These are phyloP conservation scores for Solanum etuberosum DNA, from an alignment of 257 asterid genomes.

Conservation along the genomic window DNA sequence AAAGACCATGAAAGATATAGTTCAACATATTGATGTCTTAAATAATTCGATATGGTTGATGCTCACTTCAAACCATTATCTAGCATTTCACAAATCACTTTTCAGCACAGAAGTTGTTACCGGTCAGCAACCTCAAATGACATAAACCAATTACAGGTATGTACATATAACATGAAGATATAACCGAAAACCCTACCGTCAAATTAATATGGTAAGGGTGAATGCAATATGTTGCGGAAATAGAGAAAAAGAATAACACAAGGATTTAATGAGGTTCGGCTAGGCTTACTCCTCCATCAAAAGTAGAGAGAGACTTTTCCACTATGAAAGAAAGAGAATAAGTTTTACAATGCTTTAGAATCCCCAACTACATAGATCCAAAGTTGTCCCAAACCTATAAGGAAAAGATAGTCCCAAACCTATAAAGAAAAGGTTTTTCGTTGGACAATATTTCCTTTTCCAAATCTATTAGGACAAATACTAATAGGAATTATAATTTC, in stretches of 20 bases:
- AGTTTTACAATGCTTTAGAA: background rate
- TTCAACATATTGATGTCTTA: background rate
- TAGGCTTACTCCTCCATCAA: background rate
- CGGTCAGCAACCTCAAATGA: background rate
- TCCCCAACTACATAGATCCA: background rate
- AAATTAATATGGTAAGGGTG: background rate
- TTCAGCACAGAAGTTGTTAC: background rate
- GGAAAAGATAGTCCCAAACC: background rate
- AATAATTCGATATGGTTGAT: background rate
- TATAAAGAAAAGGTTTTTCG: no score
- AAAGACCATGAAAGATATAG: background rate
- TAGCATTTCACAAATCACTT: background rate
- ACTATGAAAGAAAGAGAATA: background rate
- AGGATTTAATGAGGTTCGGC: background rate
- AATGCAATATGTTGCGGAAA: background rate
- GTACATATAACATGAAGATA: background rate
- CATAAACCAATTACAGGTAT: background rate
- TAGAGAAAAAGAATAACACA: no score
- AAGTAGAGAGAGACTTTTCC: no score
- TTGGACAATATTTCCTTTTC: background rate
- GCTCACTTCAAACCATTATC: background rate
- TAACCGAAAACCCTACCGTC: background rate
- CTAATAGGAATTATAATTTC: background rate
- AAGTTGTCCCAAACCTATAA: background rate
- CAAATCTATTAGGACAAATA: background rate